Base-by-base conservation (phyloP, 2,329 filamentous ascomycete species). In the Ophiostoma tasmaniense region DNA sequence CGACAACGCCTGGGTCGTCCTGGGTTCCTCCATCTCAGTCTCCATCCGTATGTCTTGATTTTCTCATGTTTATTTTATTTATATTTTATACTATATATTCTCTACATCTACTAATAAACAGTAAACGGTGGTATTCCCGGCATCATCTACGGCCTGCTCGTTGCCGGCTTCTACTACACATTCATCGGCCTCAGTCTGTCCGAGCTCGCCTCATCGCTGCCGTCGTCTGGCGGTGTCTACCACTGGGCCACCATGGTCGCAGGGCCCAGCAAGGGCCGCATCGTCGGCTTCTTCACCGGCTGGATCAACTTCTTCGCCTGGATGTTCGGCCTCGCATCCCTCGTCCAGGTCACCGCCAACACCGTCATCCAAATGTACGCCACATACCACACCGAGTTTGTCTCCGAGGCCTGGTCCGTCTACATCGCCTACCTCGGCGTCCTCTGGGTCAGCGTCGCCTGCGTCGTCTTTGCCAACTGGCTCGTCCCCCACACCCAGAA, bases 1-100 rank as follows among this genome's bases (percentile, higher is more conserved):
- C 30, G 87, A 88, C 75, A 89, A 88, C 73, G 86, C 87, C 22
- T 90, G 87, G 87, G 82, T 87, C 68, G 85, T 86, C 6, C 78
- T 89, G 70, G 87, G 86, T 68, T 87, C 87, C 14, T 87, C 85
- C 67, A 81, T 89, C 52, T 83, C 82, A 4, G 79, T 87, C 64
- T 82, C 81, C 5, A 81, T 85, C 52, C 76, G 79, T 81, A 76
- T 74, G 79, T 72, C 39, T 20, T 14, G n/a, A 4, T 25, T 13
- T 11, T 7, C 1, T 59, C 6, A 25, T 45, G 10, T 28, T 45
- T 22, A 2, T 45, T 10, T 25, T 30, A 62, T 65, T 5, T 37
- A 39, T 65, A 37, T 22, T 8, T 3, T 28, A 22, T n/a, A 14
- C 20, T 22, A 22, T 11, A 0, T 52, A 20, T 20, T 20, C 1